These are phyloP conservation scores for Zalerion maritima DNA, from an alignment of 495 filamentous ascomycete species.

Conservation along the genomic window DNA sequence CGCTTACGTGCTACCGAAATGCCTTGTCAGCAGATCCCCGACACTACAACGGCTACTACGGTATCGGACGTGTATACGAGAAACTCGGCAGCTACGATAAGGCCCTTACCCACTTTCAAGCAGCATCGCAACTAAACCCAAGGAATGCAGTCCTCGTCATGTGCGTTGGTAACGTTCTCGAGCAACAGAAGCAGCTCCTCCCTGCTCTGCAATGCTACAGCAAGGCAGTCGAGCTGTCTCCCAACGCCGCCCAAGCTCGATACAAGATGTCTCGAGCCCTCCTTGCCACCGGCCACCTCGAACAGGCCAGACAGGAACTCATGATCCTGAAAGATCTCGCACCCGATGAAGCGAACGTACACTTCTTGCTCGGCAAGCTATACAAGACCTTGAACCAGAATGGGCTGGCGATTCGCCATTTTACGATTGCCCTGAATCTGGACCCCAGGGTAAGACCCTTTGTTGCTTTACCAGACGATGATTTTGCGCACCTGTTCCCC, in stretches of 20 bases:
- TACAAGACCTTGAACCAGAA: constrained; percentile 73
- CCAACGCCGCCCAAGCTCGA: constrained; percentile 61
- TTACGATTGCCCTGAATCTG: constrained; percentile 84
- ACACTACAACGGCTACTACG: constrained; percentile 97
- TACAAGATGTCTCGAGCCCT: constrained; percentile 86
- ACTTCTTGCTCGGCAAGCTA: constrained; percentile 77
- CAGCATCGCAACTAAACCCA: constrained; percentile 75
- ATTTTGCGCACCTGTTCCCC: no score
- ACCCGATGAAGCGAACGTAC: constrained; percentile 89
- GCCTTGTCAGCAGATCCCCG: constrained; percentile 72
- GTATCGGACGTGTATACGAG: constrained; percentile 82
- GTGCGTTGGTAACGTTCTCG: constrained; percentile 77
- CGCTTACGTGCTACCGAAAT: constrained; percentile 65
- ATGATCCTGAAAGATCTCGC: constrained; percentile 74
- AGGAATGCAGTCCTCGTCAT: constrained; percentile 80
- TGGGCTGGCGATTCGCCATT: constrained; percentile 71
- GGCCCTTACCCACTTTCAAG: constrained; percentile 79
- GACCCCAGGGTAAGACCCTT: constrained; percentile 74
- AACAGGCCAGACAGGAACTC: constrained; percentile 62
- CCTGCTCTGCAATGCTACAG: constrained; percentile 68
- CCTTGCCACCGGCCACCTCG: constrained; percentile 56
- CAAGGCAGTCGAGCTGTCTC: constrained; percentile 67
- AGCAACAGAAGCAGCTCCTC: constrained; percentile 67
- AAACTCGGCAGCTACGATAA: constrained; percentile 86
- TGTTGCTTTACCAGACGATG: constrained; percentile 1